These are phyloP conservation scores for Apium graveolens DNA, from an alignment of 129 eudicot genomes.

Conservation along the genomic window DNA sequence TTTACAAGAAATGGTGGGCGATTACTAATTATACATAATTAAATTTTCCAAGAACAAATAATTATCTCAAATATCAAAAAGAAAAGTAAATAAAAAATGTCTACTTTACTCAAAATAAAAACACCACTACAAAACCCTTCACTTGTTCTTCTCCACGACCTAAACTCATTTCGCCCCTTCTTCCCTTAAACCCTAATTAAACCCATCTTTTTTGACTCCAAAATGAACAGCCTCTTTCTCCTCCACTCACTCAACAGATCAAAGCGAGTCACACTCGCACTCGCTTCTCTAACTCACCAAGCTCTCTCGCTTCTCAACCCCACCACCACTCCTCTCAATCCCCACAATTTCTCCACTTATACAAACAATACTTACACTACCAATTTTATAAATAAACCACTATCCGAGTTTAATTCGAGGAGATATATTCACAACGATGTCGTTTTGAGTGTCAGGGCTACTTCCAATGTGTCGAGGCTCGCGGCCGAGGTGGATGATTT, in stretches of 20 bases:
- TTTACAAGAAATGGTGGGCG: too few species aligned
- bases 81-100: too few species aligned
- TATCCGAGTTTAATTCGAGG: neutral
- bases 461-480: constrained; percentile 23
- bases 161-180: neutral
- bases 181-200: constrained; percentile 8
- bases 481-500: constrained; percentile 56
- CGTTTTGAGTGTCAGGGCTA: constrained; percentile 22
- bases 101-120: too few species aligned
- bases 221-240: constrained; percentile 10
- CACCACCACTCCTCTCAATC: neutral
- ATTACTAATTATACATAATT: too few species aligned
- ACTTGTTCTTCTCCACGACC: neutral
- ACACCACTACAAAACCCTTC: neutral
- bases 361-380: neutral
- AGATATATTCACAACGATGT: constrained; percentile 20
- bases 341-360: neutral
- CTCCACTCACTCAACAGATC: neutral
- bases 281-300: neutral
- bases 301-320: neutral
- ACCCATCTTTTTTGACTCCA: neutral
- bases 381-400: neutral
- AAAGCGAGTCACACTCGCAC: constrained; percentile 8
- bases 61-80: too few species aligned
- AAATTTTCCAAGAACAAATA: too few species aligned